Percentiles rank a stretch among this genome's conserved stretches.
Conservation (phyloP, 1,284 basidiomycete genomes). For the Trametes sp. region DNA sequence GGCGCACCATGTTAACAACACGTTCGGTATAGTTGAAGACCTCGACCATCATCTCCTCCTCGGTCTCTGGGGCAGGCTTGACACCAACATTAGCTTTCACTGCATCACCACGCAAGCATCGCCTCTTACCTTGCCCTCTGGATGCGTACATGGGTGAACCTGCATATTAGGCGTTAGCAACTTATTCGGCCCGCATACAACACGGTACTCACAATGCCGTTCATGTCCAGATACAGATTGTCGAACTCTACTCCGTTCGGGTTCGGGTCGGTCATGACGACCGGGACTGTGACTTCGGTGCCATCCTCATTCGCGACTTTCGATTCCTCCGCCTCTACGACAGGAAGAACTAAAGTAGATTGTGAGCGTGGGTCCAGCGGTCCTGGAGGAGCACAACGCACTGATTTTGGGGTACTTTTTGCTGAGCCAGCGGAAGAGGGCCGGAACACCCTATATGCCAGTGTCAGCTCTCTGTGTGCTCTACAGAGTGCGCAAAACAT, state of each 20-base stretch:
- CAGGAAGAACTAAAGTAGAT: conserved; percentile 67
- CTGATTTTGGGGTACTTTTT: conserved; percentile 97
- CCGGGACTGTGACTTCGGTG: conserved; percentile 73
- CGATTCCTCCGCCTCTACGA: conserved; percentile 83
- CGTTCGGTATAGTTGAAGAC: conserved; percentile 97
- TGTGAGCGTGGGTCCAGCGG: conserved; percentile 5
- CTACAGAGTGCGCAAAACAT: not conserved
- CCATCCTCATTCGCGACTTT: conserved; percentile 76
- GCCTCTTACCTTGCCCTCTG: conserved; percentile 84
- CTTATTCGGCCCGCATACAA: not conserved
- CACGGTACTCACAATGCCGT: conserved; percentile 73
- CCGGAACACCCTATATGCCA: conserved; percentile 83
- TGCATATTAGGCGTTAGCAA: conserved; percentile 39
- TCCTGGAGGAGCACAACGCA: conserved; percentile 45
- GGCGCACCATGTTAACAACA: conserved; percentile 96
- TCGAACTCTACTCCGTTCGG: conserved; percentile 98
- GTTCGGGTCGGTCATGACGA: conserved; percentile 87
- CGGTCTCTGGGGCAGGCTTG: conserved; percentile 93
- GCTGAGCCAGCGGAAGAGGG: conserved; percentile 93
- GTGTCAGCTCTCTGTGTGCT: not conserved
- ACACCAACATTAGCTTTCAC: conserved; percentile 13
- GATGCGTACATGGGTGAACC: conserved; percentile 99
- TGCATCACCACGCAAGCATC: not conserved
- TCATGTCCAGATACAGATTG: conserved; percentile 95
- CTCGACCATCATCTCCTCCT: conserved; percentile 99